Percentiles rank a stretch among this genome's conserved stretches.
These are phyloP conservation scores for Ophioceras dolichostomum DNA, from an alignment of 2,329 filamentous ascomycete genomes.

Conservation along the genomic window DNA sequence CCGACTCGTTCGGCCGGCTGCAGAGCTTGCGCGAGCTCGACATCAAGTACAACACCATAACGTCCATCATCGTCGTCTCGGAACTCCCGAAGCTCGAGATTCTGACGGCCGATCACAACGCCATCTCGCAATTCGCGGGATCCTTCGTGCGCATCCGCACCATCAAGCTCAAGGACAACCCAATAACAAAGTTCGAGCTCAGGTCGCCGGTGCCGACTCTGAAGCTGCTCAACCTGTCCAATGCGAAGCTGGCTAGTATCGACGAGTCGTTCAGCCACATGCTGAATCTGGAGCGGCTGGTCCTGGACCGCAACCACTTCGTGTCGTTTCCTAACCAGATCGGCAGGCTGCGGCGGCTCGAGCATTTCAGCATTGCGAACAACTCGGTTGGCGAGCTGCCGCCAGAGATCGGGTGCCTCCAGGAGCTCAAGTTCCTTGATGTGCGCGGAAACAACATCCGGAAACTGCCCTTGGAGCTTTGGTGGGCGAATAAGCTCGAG, in stretches of 20 bases:
- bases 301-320: constrained; percentile 92
- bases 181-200: constrained; percentile 87
- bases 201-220: constrained; percentile 65
- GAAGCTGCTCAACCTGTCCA: constrained; percentile 78
- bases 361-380: constrained; percentile 88
- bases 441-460: constrained; percentile 88
- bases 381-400: constrained; percentile 81
- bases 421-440: constrained; percentile 75
- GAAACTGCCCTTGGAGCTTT: constrained; percentile 83
- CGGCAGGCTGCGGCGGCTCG: constrained; percentile 68
- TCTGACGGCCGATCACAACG: constrained; percentile 83
- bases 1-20: constrained; percentile 60
- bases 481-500: constrained; percentile 85
- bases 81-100: constrained; percentile 78
- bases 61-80: constrained; percentile 77
- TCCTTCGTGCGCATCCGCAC: constrained; percentile 76
- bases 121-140: constrained; percentile 79
- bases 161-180: constrained; percentile 86
- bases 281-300: constrained; percentile 73
- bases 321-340: constrained; percentile 79
- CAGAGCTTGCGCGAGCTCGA: constrained; percentile 79
- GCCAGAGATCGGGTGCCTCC: constrained; percentile 75
- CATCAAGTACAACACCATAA: constrained; percentile 83
- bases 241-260: constrained; percentile 80
- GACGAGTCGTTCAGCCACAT: constrained; percentile 84